These are phyloP conservation scores for Leccinum arenicola DNA, from an alignment of 768 basidiomycete species.

Conservation along the genomic window DNA sequence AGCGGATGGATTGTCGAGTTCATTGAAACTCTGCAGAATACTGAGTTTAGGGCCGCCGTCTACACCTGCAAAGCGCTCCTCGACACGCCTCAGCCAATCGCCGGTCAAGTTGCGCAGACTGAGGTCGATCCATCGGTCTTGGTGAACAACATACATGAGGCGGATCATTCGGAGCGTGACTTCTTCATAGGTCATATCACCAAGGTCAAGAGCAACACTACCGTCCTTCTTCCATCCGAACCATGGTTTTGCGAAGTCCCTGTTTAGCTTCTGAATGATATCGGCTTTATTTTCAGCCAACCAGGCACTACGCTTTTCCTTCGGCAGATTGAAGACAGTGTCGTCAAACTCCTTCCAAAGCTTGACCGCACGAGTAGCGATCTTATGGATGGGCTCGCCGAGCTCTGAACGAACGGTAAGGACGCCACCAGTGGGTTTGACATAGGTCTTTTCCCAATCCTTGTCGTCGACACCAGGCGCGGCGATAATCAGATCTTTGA, in stretches of 20 bases:
- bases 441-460: conserved; percentile 93
- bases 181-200: conserved; percentile 99
- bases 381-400: conserved; percentile 99
- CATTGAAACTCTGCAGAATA: conserved; percentile 75
- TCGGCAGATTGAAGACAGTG: conserved; percentile 90
- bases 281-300: conserved; percentile 83
- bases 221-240: conserved; percentile 97
- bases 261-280: conserved; percentile 89
- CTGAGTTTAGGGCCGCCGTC: conserved; percentile 82
- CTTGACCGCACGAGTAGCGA: conserved; percentile 94
- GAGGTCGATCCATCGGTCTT: conserved; percentile 90
- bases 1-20: conserved; percentile 76
- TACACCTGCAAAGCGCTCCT: conserved; percentile 92
- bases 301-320: conserved; percentile 94
- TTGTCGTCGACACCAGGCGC: conserved; percentile 89
- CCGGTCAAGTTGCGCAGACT: conserved; percentile 92
- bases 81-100: conserved; percentile 94
- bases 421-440: conserved; percentile 92
- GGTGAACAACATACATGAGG: conserved; percentile 90
- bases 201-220: conserved; percentile 75
- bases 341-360: conserved; percentile 99
- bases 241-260: conserved; percentile 95
- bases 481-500: conserved; percentile 96
- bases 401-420: conserved; percentile 97
- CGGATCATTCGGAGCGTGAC: conserved; percentile 87